phyloP scores from a whole-genome alignment of 768 basidiomycete species.

The Erythrobasidium yunnanense region DNA sequence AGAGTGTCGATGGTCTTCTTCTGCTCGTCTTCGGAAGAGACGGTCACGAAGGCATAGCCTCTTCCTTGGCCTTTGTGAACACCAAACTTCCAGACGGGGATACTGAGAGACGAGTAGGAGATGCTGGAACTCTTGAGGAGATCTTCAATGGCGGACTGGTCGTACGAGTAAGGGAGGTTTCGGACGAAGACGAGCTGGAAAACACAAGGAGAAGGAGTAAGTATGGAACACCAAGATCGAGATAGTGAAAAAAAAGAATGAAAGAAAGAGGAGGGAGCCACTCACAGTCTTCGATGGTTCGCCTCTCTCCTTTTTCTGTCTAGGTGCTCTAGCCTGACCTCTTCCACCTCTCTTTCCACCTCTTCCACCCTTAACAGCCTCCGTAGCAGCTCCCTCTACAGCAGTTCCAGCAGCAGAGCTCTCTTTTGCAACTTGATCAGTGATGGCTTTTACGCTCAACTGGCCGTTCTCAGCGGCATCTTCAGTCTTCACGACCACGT shows the following conservation, averaged over 20 bases:
- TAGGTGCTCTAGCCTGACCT: conserved; percentile 52
- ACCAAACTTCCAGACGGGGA: conserved; percentile 43
- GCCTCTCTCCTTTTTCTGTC: conserved; percentile 43
- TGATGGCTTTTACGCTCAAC: not conserved
- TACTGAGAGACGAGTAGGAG: conserved; percentile 20
- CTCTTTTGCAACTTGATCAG: not conserved
- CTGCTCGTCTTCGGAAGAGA: conserved; percentile 67
- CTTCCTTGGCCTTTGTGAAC: conserved; percentile 65
- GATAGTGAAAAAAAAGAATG: not conserved
- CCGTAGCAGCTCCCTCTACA: not conserved
- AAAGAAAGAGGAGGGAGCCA: not conserved
- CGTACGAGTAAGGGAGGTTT: conserved; percentile 88
- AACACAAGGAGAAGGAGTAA: not conserved
- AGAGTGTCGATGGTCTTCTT: conserved; percentile 73
- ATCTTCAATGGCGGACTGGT: conserved; percentile 64
- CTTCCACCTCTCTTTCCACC: conserved; percentile 33
- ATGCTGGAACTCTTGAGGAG: conserved; percentile 74
- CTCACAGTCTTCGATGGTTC: conserved; percentile 72
- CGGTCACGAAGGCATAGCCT: conserved; percentile 82
- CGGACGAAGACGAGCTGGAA: conserved; percentile 62
- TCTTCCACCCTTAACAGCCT: not conserved
- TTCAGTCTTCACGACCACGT: not conserved
- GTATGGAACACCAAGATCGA: not conserved
- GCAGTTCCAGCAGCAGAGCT: not conserved
- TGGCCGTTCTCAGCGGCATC: not conserved